A percentile compares a stretch with the other conserved stretches of the same genome.
Conservation (phyloP, 768 basidiomycete species). For the Termitomyces sp. region DNA sequence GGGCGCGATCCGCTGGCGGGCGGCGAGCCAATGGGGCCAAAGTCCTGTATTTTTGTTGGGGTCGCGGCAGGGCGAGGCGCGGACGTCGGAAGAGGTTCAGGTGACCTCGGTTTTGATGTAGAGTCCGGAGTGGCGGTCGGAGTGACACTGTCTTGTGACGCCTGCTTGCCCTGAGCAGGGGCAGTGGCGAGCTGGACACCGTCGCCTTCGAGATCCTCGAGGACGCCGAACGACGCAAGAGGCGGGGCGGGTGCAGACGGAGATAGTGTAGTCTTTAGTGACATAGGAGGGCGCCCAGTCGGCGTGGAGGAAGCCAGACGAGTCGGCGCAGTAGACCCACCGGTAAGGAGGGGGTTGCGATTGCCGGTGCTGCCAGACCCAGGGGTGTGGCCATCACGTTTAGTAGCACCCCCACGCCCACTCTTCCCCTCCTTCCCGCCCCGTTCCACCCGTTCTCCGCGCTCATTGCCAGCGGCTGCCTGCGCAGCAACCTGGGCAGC, state of each 20-base stretch:
- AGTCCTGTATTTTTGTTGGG: constrained; percentile 40
- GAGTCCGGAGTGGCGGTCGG: background rate
- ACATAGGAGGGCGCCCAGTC: constrained; percentile 53
- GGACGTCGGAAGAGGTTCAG: constrained; percentile 50
- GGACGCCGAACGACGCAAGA: constrained; percentile 59
- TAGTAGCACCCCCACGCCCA: constrained; percentile 29
- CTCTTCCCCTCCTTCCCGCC: constrained; percentile 22
- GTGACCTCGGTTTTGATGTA: constrained; percentile 28
- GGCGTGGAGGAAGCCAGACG: constrained; percentile 34
- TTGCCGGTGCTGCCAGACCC: constrained; percentile 16
- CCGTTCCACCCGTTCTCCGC: constrained; percentile 23
- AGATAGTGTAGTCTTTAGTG: constrained; percentile 65
- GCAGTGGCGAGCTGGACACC: constrained; percentile 37
- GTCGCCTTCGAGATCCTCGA: constrained; percentile 48
- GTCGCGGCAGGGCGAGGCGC: constrained; percentile 45
- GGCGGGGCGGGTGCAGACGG: constrained; percentile 79
- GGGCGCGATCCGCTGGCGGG: constrained; percentile 39
- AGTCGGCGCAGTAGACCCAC: constrained; percentile 68
- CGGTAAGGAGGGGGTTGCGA: constrained; percentile 38
- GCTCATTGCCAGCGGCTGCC: constrained; percentile 28
- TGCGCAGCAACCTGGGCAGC: constrained; percentile 68
- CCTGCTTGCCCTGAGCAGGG: constrained; percentile 33
- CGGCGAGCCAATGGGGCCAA: constrained; percentile 83
- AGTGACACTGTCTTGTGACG: constrained; percentile 13
- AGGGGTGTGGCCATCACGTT: constrained; percentile 27